phyloP scores from a whole-genome alignment of 2,329 filamentous ascomycete species.

The Aspergillus sergii region DNA sequence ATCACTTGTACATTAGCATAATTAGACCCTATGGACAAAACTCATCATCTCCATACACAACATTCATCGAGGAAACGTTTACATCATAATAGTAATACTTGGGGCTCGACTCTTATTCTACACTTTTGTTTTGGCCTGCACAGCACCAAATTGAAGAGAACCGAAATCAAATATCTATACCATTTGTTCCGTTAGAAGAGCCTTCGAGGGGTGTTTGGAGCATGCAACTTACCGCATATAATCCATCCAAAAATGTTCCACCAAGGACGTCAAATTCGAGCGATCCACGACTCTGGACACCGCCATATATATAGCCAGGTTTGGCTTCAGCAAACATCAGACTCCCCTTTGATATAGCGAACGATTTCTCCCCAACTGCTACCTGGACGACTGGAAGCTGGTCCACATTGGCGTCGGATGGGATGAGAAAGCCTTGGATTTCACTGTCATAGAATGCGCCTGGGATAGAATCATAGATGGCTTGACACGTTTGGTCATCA shows the following conservation, averaged over 20 bases:
- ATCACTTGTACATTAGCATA: slow-evolving; percentile 10
- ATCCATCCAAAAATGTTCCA: slow-evolving; percentile 64
- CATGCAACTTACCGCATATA: slow-evolving; percentile 59
- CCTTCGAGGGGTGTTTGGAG: slow-evolving; percentile 8
- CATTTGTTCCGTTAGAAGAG: background rate
- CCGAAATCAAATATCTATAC: slow-evolving; percentile 65
- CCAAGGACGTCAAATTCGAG: slow-evolving; percentile 66
- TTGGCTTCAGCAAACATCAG: slow-evolving; percentile 61
- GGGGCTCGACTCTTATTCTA: background rate
- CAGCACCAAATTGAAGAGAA: slow-evolving; percentile 60
- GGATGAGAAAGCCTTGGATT: slow-evolving; percentile 67
- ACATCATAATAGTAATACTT: background rate
- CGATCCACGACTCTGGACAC: slow-evolving; percentile 64
- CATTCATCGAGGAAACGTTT: background rate
- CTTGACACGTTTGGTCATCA: slow-evolving; percentile 61
- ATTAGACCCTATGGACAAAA: background rate
- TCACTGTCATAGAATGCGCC: slow-evolving; percentile 59
- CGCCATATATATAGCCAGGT: slow-evolving; percentile 62
- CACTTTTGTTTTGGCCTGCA: slow-evolving; percentile 43
- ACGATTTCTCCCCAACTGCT: slow-evolving; percentile 63
- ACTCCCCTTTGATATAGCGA: slow-evolving; percentile 65
- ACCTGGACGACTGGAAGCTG: slow-evolving; percentile 64
- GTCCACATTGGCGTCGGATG: slow-evolving; percentile 53
- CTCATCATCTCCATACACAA: background rate
- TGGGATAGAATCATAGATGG: slow-evolving; percentile 66